phyloP scores from a whole-genome alignment of 1,139 yeast species.

The Hyphopichia khmerensis region DNA sequence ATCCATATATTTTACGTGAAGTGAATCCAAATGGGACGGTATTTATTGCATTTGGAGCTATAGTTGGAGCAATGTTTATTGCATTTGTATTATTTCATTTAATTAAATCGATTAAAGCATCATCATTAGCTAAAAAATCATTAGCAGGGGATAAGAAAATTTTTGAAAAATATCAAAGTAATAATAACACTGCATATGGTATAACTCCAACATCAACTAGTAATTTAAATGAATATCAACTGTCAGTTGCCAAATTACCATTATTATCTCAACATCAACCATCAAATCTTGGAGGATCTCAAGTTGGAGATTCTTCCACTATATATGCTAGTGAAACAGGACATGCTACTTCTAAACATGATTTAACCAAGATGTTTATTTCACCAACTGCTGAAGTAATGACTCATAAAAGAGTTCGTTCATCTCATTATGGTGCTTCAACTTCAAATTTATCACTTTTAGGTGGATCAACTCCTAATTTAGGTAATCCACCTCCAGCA shows the following conservation, averaged over 20 bases:
- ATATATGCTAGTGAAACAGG: conserved; percentile 36
- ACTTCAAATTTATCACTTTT: conserved; percentile 22
- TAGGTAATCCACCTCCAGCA: conserved; percentile 22
- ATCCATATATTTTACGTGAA: conserved; percentile 61
- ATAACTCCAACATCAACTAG: conserved; percentile 18
- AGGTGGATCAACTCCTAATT: conserved; percentile 27
- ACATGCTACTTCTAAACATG: conserved; percentile 37
- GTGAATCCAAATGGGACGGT: conserved; percentile 69
- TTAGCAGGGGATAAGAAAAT: conserved; percentile 30
- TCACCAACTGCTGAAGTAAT: conserved; percentile 81
- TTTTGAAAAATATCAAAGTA: conserved; percentile 38
- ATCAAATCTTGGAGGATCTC: conserved; percentile 22
- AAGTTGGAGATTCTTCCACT: conserved; percentile 39
- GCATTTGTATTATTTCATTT: conserved; percentile 44
- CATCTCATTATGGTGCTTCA: conserved; percentile 20
- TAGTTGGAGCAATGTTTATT: conserved; percentile 55
- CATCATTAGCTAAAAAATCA: conserved; percentile 38
- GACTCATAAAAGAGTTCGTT: conserved; percentile 40
- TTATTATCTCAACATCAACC: conserved; percentile 26
- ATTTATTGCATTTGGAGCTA: conserved; percentile 74
- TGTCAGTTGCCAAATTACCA: conserved; percentile 36
- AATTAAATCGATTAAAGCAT: conserved; percentile 36
- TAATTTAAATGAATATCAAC: conserved; percentile 20
- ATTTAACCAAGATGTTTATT: conserved; percentile 57
- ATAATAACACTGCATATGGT: conserved; percentile 33